These are phyloP conservation scores for Dryadomyces quercivorus DNA, from an alignment of 2,329 filamentous ascomycete species.

Conservation along the genomic window DNA sequence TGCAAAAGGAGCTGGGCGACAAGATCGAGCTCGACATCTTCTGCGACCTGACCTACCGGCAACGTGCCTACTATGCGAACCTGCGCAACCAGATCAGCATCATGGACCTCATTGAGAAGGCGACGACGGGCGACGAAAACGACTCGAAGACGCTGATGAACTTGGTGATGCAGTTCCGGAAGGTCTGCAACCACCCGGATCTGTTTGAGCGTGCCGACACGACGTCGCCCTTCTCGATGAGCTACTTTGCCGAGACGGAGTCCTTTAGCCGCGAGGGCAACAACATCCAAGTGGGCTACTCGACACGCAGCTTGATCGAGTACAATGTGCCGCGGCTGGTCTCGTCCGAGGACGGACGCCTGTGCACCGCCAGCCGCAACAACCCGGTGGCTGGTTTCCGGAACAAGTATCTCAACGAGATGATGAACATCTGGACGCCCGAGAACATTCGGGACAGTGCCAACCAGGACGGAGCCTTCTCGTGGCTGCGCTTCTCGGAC, in stretches of 20 bases:
- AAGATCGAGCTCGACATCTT: constrained; percentile 96
- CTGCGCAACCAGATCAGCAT: constrained; percentile 96
- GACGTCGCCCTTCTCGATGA: constrained; percentile 69
- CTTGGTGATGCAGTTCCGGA: constrained; percentile 98
- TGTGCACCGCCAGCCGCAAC: constrained; percentile 60
- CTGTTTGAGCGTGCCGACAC: constrained; percentile 92
- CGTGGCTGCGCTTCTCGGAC: constrained; percentile 82
- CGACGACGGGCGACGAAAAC: constrained; percentile 82
- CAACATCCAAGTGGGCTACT: constrained; percentile 72
- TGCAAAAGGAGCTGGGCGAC: constrained; percentile 96
- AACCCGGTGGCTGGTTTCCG: constrained; percentile 71
- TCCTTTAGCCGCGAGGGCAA: constrained; percentile 86
- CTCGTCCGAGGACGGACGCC: constrained; percentile 67
- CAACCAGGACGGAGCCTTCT: constrained; percentile 56
- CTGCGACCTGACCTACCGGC: constrained; percentile 92
- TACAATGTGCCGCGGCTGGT: constrained; percentile 72
- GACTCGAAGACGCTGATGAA: constrained; percentile 98
- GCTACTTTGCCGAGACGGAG: constrained; percentile 87
- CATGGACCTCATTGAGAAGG: constrained; percentile 97
- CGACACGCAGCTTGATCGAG: constrained; percentile 73
- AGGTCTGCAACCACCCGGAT: constrained; percentile 98
- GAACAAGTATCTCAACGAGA: constrained; percentile 60
- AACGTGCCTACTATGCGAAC: constrained; percentile 85
- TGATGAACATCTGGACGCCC: constrained; percentile 85
- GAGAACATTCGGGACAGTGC: constrained; percentile 60